Base-by-base conservation (phyloP, 164 flowering plant genomes). In the Santalum album region DNA sequence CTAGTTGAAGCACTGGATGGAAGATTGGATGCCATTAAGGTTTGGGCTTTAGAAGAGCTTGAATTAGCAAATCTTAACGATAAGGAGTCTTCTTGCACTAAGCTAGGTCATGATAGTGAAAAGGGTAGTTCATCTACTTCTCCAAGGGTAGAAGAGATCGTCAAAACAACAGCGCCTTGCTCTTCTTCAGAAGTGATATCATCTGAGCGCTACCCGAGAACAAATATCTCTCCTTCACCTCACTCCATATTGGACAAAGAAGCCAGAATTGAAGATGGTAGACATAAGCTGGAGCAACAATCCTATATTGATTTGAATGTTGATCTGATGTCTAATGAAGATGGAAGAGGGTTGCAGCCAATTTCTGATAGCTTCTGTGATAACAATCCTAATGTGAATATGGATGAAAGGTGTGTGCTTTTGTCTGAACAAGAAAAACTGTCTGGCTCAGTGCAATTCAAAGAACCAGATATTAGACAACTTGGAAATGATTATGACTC, bases 1-100 rank as follows among this genome's bases (percentile, higher is more conserved):
- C 62, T 90, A 32, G 78, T 82, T 24, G 60, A 82, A 65, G 88
- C 88, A 62, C 67, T 86, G 63, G 92, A 81, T 66, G 91, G 86
- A 36, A 61, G 62, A 16, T 12, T 58, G 25, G 74, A 63, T 59
- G 76, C 91, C 42, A 0, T 74, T 11, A 42, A 54, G 32, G 19
- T 16, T 26, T 88, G 90, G 85, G 73, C 60, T 19, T 63, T 70
- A 2, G 49, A 58, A 36, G 69, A 67, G 50, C 61, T 55, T 45
- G 56, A 53, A 34, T 34, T 58, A 32, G 63, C 42, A 60, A 51
- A 38, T 14, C 32, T 40, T 21, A 60, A 45, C 35, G 59, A 40
- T 25, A 53, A 23, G 19, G 63, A 48, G 18, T 51, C 20, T 43
- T 32, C 46, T 54, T 49, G 17, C 35, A 12, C 18, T 26, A 49